phyloP scores from a whole-genome alignment of 352 stramenopile genomes.

The Pilasporangium apinafurcum region DNA sequence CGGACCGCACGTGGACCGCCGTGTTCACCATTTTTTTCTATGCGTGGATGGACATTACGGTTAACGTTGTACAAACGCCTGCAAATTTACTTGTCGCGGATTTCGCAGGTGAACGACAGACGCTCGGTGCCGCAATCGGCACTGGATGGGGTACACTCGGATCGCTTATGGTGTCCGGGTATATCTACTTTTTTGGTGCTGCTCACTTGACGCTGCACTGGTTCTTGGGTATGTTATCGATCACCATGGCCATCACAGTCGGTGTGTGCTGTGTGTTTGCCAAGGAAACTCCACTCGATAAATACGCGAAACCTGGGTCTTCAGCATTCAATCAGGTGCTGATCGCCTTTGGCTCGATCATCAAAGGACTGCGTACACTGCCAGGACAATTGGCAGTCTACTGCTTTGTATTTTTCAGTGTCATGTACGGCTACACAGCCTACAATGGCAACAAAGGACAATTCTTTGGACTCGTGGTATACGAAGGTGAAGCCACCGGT shows the following conservation, averaged over 20 bases:
- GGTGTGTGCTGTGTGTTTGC: constrained; percentile 17
- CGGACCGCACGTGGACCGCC: constrained; percentile 18
- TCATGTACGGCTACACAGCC: constrained; percentile 46
- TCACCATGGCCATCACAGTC: constrained; percentile 21
- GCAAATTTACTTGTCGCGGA: constrained; percentile 27
- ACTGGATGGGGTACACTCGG: constrained; percentile 19
- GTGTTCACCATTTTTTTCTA: constrained; percentile 30
- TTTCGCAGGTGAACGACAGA: constrained; percentile 34
- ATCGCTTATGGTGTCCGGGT: constrained; percentile 20
- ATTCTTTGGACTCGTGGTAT: constrained; percentile 44
- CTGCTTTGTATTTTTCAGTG: constrained; percentile 35
- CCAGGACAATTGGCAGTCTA: constrained; percentile 29
- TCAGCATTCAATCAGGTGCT: constrained; percentile 6
- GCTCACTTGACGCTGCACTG: constrained; percentile 24
- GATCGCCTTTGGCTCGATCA: constrained; percentile 25
- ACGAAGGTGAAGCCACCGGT: constrained; percentile 19
- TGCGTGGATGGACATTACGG: constrained; percentile 41
- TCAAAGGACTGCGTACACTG: constrained; percentile 27
- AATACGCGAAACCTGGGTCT: constrained; percentile 1
- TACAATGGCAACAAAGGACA: constrained; percentile 68
- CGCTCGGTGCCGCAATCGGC: constrained; percentile 17
- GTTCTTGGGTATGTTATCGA: constrained; percentile 31
- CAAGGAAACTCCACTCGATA: constrained; percentile 23
- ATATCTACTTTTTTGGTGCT: constrained; percentile 28
- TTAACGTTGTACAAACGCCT: constrained; percentile 27